Evolutionary conservation across 805 yeast genomes (phyloP).

Genomic region (Gaillardinia entomophila): DNA sequence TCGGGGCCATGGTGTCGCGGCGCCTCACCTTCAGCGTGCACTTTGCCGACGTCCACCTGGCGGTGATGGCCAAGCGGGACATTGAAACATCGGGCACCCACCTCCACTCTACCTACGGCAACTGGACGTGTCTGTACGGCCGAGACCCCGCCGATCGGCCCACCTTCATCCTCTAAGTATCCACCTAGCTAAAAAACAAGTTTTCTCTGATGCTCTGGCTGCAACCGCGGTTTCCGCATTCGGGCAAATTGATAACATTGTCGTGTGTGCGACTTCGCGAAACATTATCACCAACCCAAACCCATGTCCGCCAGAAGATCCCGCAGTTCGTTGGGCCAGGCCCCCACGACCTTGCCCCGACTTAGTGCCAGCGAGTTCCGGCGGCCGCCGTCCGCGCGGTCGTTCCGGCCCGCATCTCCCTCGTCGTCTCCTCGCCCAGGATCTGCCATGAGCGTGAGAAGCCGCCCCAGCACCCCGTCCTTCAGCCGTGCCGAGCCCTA

Average conservation of each 20-base stretch:
- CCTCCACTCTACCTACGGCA: constrained; percentile 42
- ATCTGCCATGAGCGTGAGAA: constrained; percentile 20
- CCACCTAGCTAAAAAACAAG: too few relatives aligned
- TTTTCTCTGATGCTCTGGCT: too few relatives aligned
- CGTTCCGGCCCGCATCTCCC: constrained; percentile 18
- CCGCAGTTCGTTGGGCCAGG: not conserved
- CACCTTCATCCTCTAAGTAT: constrained; percentile 24
- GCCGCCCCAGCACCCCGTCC: constrained; percentile 36
- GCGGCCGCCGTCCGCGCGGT: constrained; percentile 25
- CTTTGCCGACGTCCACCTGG: constrained; percentile 52
- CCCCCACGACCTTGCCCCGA: not conserved
- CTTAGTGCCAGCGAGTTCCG: constrained; percentile 14
- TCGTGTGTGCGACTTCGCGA: too few relatives aligned
- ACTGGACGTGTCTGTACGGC: constrained; percentile 65
- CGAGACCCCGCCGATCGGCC: constrained; percentile 61
- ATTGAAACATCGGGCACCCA: constrained; percentile 24
- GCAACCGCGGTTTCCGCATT: too few relatives aligned
- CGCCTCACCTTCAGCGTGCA: constrained; percentile 57
- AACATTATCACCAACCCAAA: too few relatives aligned
- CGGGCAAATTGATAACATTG: too few relatives aligned
- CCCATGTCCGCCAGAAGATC: not conserved
- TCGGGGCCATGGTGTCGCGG: constrained; percentile 62
- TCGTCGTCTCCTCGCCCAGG: constrained; percentile 24
- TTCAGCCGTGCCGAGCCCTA: constrained; percentile 36
- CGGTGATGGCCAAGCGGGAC: constrained; percentile 52